Base-by-base conservation (phyloP, 257 asterid species). In the Nicotiana paniculata region DNA sequence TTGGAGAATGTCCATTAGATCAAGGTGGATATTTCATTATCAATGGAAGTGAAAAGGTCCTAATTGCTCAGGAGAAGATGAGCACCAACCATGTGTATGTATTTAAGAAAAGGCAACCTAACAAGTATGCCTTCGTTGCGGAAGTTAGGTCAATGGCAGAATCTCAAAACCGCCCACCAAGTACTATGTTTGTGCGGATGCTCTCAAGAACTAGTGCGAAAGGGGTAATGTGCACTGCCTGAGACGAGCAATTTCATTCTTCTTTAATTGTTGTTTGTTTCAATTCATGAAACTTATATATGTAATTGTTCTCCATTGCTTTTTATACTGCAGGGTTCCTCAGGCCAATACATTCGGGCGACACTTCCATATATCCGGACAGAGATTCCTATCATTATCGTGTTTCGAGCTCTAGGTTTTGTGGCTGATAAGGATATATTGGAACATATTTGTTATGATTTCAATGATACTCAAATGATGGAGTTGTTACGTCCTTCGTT, bases 61-160 rank as follows among this genome's bases (percentile, higher is more conserved):
- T 96, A 63, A 94, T 96, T 86, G 99, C 99, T 81, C 99, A 96
- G 91, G 99, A 96, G 91, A 96, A 96, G 90, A 96, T 96, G 99
- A 96, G 98, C 88, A 96, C 99, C 37, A 96, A 96, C 87, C 99
- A 96, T 78, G 99, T 96, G 37, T 96, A 96, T 80, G 99, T 96
- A 13, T 96, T 94, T 69, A 96, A 96, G 86, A 96, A 93, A 91
- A 92, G 98, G 90, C 99, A 96, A 84, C 99, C 99, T 21, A 96
- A 96, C 92, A 96, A 96, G 91, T 96, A 96, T 92, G 98, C 98
- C 12, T 96, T 86, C 37, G 97, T 92, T 84, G 98, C 90, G 28
- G 98, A 96, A 89, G 98, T 96, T 66, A 90, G 97, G 83, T 96
- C 99, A 80, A 94, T 96, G 99, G 98, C 98, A 24, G 99, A 96